Conservation (phyloP, 495 filamentous ascomycete genomes). For the Achaetomiella virescens region DNA sequence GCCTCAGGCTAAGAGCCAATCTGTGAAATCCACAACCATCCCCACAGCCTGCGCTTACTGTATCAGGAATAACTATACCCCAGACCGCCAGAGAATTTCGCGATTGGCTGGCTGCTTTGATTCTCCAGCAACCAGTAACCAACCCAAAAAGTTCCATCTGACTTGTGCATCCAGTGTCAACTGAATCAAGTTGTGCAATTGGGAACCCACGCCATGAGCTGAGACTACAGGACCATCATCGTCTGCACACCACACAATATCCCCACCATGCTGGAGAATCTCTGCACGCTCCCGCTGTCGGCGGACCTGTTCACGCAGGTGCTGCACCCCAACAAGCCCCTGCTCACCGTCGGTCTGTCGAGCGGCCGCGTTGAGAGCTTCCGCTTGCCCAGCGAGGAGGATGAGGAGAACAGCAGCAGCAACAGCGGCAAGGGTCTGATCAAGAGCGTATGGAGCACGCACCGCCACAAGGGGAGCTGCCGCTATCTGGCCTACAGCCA, state of each 20-base stretch:
- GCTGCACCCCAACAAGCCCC: constrained; percentile 72
- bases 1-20: too few relatives aligned
- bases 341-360: constrained; percentile 78
- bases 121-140: not conserved
- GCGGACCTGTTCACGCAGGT: constrained; percentile 87
- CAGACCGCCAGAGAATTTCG: constrained; percentile 2
- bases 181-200: not conserved
- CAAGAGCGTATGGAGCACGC: constrained; percentile 79
- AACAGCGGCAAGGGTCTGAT: constrained; percentile 65
- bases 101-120: constrained; percentile 1
- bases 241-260: not conserved
- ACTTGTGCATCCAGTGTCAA: not conserved
- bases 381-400: constrained; percentile 59
- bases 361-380: constrained; percentile 83
- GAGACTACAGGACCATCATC: not conserved
- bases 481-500: constrained; percentile 66
- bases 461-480: constrained; percentile 89
- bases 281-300: constrained; percentile 81
- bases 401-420: constrained; percentile 41
- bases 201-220: constrained; percentile 1
- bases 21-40: too few relatives aligned
- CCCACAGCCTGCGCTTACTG: too few relatives aligned
- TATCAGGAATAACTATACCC: not conserved
- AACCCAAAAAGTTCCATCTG: not conserved
- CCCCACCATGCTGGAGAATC: constrained; percentile 61